Conservation (phyloP, 345 rosid species). For the Eucalyptus marginata region DNA sequence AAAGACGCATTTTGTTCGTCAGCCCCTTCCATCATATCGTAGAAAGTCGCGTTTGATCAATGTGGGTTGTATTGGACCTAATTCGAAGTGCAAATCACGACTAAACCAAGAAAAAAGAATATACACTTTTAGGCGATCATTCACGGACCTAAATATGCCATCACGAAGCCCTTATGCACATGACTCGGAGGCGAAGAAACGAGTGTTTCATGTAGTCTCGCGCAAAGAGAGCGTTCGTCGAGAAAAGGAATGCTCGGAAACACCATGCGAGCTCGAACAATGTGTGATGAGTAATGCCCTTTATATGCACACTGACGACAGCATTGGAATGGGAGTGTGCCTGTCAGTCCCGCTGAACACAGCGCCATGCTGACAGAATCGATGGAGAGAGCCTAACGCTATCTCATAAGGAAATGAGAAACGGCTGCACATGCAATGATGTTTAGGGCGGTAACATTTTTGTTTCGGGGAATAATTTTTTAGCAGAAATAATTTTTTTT, state of each 20-base stretch:
- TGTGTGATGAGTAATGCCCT: neutral
- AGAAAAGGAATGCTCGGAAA: no score
- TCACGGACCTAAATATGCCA: neutral
- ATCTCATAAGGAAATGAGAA: neutral
- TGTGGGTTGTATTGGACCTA: neutral
- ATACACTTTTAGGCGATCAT: neutral
- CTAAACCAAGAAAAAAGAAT: neutral
- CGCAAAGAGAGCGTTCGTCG: no score
- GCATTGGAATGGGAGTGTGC: neutral
- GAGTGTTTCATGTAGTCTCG: neutral
- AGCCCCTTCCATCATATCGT: neutral
- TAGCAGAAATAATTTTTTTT: no score
- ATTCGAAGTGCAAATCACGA: neutral
- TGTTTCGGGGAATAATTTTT: no score
- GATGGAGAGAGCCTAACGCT: neutral
- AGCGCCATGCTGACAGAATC: neutral
- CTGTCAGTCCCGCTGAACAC: neutral
- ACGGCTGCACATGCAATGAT: neutral
- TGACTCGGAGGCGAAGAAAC: neutral
- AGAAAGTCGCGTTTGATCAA: neutral
- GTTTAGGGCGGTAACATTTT: neutral
- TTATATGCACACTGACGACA: neutral
- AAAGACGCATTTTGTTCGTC: neutral
- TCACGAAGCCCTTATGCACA: neutral
- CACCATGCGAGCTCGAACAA: neutral